These are phyloP conservation scores for Boletus tomentosulus DNA, from an alignment of 768 basidiomycete species.

Conservation along the genomic window DNA sequence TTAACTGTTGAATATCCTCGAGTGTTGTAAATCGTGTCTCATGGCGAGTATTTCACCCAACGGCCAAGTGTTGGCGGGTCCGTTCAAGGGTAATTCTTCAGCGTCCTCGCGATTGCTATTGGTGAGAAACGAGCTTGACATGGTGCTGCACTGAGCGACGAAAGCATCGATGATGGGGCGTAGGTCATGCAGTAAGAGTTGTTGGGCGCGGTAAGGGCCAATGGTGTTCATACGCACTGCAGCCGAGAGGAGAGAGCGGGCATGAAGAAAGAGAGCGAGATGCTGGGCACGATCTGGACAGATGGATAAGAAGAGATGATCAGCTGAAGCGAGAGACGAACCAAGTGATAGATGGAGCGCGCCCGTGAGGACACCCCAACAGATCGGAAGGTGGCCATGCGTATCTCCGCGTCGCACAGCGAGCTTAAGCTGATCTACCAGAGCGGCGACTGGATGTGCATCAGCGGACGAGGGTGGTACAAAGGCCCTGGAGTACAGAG, in stretches of 20 bases:
- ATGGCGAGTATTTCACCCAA: conserved; percentile 87
- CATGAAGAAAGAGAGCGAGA: conserved; percentile 91
- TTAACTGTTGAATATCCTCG: conserved; percentile 91
- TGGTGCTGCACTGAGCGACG: conserved; percentile 38
- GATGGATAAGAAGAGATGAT: conserved; percentile 2
- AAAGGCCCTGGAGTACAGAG: conserved; percentile 82
- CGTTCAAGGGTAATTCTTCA: conserved; percentile 34
- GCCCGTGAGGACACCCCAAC: conserved; percentile 85
- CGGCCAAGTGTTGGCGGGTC: conserved; percentile 92
- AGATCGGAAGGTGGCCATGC: conserved; percentile 82
- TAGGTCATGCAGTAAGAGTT: conserved; percentile 72
- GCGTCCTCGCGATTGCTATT: neutral
- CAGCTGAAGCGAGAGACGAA: conserved; percentile 27
- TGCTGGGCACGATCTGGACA: conserved; percentile 72
- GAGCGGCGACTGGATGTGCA: conserved; percentile 11
- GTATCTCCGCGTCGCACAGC: conserved; percentile 58
- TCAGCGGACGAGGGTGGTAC: conserved; percentile 43
- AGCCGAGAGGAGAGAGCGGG: conserved; percentile 84
- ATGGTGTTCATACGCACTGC: conserved; percentile 88
- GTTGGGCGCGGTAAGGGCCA: conserved; percentile 91
- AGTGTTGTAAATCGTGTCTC: conserved; percentile 93
- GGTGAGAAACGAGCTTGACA: conserved; percentile 46
- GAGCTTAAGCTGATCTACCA: conserved; percentile 70
- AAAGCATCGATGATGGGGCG: conserved; percentile 62
- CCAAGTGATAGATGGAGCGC: conserved; percentile 72